Base-by-base conservation (phyloP, 805 yeast species). In the Candida sonorensis region DNA sequence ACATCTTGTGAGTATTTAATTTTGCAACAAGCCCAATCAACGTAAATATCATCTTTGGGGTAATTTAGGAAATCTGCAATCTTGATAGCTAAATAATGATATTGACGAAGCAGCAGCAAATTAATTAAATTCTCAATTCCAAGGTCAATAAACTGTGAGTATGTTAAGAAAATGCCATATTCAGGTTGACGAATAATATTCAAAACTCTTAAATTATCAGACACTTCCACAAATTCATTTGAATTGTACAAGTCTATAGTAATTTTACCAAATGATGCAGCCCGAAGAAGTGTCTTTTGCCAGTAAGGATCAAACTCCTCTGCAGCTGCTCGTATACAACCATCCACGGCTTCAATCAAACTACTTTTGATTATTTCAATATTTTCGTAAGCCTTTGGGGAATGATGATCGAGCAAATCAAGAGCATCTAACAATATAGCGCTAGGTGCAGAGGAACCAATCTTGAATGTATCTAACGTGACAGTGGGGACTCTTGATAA, bases 211-310 rank as follows among this genome's bases (percentile, higher is more conserved):
- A 86, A 46, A 22, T 61, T 61, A 44, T 78, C 69, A 39, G 88
- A 66, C 3, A 75, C 71, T n/a, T 65, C 64, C 3, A 85, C 72
- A 45, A 81, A 85, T 28, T 64, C 59, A 36, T 72, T 72, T 3
- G 87, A 64, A 48, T 77, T 78, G 45, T 67, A 73, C 3, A 64
- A 49, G 7, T 69, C 73, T 27, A 69, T 54, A 31, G 72, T 64
- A 0, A 83, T 67, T 45, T 90, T 92, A 1, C 97, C 98, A 58
- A 88, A 84, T 0, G 83, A 65, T 0, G 88, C 95, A 2, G 96
- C 95, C 33, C 75, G 69, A 23, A 92, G 57, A 8, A 90, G 59
- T 31, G 72, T 73, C 52, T 86, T 87, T 47, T 92, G 98, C 80
- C 88, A 72, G 32, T 66, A 62, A 0, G 82, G 70, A 39, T 78